phyloP scores from a whole-genome alignment of 148 eudicot genomes.

The Polygonum maritimum region DNA sequence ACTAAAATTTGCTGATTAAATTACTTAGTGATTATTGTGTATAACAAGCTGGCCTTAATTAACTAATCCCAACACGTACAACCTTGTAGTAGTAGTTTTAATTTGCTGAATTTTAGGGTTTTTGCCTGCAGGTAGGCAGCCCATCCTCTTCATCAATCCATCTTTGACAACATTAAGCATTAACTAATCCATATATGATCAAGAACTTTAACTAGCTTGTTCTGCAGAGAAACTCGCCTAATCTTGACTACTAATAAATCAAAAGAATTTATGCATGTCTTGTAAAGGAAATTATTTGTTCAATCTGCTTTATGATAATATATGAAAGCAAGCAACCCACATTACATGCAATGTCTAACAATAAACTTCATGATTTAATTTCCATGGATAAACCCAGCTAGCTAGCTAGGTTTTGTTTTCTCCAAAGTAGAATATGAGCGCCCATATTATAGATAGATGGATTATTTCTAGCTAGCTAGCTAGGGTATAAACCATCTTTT shows the following conservation, averaged over 20 bases:
- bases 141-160: not conserved
- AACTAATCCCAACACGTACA: not conserved
- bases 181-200: not conserved
- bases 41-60: not conserved
- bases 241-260: not conserved
- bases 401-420: not conserved
- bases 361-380: not conserved
- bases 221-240: not conserved
- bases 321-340: not conserved
- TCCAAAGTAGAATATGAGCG: not conserved
- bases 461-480: not conserved
- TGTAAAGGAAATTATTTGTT: no score
- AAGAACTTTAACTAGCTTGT: not conserved
- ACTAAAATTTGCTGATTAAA: not conserved
- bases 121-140: conserved; percentile 6
- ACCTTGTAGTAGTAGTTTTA: not conserved
- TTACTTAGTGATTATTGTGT: not conserved
- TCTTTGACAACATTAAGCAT: not conserved
- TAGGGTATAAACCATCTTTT: conserved; percentile 4
- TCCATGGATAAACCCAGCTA: not conserved
- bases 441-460: not conserved
- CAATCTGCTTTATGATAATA: not conserved
- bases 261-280: no score
- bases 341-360: not conserved
- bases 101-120: not conserved